These are phyloP conservation scores for Drechslera avenae DNA, from an alignment of 2,329 filamentous ascomycete species.

Conservation along the genomic window DNA sequence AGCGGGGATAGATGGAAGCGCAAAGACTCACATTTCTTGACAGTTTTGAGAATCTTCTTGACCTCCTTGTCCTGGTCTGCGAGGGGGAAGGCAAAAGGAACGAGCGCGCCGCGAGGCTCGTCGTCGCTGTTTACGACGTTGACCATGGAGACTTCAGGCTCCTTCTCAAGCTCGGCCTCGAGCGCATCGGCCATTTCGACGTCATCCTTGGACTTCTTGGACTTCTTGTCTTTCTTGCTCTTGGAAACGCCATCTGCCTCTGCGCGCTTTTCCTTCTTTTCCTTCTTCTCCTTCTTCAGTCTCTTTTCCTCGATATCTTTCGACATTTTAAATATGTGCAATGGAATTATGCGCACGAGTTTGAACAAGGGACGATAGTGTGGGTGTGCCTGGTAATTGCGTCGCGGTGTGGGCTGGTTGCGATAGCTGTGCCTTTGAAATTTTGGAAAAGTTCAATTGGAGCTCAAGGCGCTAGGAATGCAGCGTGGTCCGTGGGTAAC, in stretches of 20 bases:
- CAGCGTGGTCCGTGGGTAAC: slow-evolving; percentile 6
- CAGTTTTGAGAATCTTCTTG: slow-evolving; percentile 68
- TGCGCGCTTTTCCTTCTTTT: slow-evolving; percentile 61
- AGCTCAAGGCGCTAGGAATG: slow-evolving; percentile 14
- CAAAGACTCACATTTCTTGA: slow-evolving; percentile 61
- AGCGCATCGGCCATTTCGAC: slow-evolving; percentile 64
- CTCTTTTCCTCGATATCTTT: slow-evolving; percentile 49
- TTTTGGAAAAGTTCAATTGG: slow-evolving; percentile 20
- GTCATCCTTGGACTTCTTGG: slow-evolving; percentile 69
- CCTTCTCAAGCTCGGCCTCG: slow-evolving; percentile 61
- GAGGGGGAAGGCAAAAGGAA: slow-evolving; percentile 82
- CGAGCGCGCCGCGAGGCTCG: slow-evolving; percentile 61
- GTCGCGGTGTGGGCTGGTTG: slow-evolving; percentile 14
- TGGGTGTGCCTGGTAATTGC: slow-evolving; percentile 10
- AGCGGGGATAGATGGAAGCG: background rate
- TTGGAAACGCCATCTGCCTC: slow-evolving; percentile 48
- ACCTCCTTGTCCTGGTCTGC: slow-evolving; percentile 73
- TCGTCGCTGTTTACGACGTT: slow-evolving; percentile 53
- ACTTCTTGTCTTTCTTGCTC: slow-evolving; percentile 64
- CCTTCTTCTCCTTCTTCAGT: slow-evolving; percentile 60
- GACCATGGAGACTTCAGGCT: slow-evolving; percentile 59
- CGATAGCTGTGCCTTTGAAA: slow-evolving; percentile 7
- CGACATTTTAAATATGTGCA: slow-evolving; percentile 34
- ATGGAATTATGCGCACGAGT: background rate
- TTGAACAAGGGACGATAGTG: background rate